Percentiles rank a stretch among this genome's conserved stretches.
These are phyloP conservation scores for Phytophthora sp. DNA, from an alignment of 352 stramenopile species.

Conservation along the genomic window DNA sequence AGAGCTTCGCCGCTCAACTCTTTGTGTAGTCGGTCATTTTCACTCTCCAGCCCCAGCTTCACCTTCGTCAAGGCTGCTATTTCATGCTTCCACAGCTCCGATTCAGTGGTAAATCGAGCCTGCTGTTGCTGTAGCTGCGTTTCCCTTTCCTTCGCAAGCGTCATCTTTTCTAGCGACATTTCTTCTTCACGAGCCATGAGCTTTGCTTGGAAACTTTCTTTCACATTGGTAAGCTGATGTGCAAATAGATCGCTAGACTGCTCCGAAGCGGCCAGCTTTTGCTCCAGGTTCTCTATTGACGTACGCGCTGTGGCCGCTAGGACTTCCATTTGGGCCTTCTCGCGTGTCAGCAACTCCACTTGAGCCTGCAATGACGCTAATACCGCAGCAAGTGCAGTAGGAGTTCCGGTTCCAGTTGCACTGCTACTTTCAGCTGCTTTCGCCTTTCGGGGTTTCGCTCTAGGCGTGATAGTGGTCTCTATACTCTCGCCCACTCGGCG, in stretches of 20 bases:
- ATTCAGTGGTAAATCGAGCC: constrained; percentile 41
- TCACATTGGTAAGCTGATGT: constrained; percentile 47
- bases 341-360: constrained; percentile 26
- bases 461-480: constrained; percentile 1
- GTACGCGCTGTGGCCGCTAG: constrained; percentile 22
- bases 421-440: constrained; percentile 15
- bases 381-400: constrained; percentile 23
- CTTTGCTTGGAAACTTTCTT: constrained; percentile 57
- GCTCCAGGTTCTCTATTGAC: constrained; percentile 40
- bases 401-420: constrained; percentile 7
- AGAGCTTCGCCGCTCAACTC: constrained; percentile 22
- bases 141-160: constrained; percentile 41
- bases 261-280: constrained; percentile 44
- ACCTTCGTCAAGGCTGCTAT: constrained; percentile 52
- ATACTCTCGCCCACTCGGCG: background rate
- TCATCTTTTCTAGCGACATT: constrained; percentile 36
- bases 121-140: constrained; percentile 42
- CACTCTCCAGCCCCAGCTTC: constrained; percentile 45
- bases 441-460: constrained; percentile 5
- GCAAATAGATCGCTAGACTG: constrained; percentile 49
- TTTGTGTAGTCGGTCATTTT: constrained; percentile 34
- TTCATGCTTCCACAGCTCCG: constrained; percentile 48
- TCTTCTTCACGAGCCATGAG: constrained; percentile 44
- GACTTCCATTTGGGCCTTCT: constrained; percentile 36
- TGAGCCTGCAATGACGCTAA: constrained; percentile 31